phyloP scores from a whole-genome alignment of 1,284 basidiomycete species.

The Trichosporon asahii region DNA sequence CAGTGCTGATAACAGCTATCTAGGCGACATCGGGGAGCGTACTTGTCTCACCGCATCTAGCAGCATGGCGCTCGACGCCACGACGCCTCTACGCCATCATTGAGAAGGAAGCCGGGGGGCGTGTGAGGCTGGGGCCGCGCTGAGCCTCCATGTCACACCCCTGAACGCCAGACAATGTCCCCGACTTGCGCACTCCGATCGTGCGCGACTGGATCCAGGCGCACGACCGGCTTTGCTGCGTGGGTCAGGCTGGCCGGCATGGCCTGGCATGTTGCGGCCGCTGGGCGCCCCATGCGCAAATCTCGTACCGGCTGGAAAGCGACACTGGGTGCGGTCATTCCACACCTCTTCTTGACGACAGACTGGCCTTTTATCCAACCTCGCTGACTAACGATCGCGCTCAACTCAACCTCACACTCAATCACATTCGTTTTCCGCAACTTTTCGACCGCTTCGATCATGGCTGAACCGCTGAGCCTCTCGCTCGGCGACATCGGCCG shows the following conservation, averaged over 20 bases:
- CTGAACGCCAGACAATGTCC: background rate
- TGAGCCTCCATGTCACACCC: background rate
- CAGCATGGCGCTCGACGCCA: background rate
- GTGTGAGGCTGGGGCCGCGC: background rate
- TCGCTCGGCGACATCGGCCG: background rate
- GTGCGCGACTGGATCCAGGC: background rate
- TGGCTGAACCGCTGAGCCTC: background rate
- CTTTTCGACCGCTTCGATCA: background rate
- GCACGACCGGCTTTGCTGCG: background rate
- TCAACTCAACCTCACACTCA: background rate
- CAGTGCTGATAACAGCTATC: background rate
- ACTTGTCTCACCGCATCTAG: background rate
- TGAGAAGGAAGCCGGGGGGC: background rate
- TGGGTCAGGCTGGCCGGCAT: background rate
- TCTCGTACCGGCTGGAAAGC: background rate
- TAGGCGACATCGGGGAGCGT: background rate
- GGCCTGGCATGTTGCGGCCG: background rate
- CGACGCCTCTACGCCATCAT: background rate
- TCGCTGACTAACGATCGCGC: background rate
- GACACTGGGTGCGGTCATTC: background rate
- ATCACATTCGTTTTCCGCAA: background rate
- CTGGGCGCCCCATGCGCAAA: background rate
- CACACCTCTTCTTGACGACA: background rate
- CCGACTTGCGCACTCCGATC: background rate
- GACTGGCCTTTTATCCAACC: background rate